Base-by-base conservation (phyloP, 306 rosid species). In the barrel medic (Medicago truncatula) region DNA sequence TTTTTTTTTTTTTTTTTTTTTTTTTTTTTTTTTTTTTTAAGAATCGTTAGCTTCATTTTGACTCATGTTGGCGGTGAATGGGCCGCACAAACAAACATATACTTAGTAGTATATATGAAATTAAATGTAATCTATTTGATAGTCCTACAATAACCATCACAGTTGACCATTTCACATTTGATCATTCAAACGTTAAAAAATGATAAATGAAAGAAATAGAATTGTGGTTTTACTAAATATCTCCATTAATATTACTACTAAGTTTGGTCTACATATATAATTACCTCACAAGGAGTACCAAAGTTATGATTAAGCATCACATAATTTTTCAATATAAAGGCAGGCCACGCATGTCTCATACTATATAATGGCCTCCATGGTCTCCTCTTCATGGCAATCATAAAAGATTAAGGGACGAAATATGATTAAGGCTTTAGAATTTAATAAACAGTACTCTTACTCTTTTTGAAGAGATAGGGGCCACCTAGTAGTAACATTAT, bases 271-370 rank as follows among this genome's bases (percentile, higher is more conserved):
- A 49, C 61, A 40, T 67, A 59, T 81, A 9, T 54, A 12, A 75
- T 81, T 60, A 50, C 43, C 60, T 28, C 31, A 28, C 31, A 28
- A 28, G 31, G 31, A 3, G 4, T 69, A 70, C 25, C 36, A 80
- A 44, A 62, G 76, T 36, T 65, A 5, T 40, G 71, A 54, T 70
- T 75, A 70, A 73, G 81, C 52, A 18, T 70, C 68, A 50, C 57
- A 82, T 85, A 70, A 83, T 85, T 82, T 76, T 68, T 80, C 70
- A 73, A 25, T 52, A 81, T 47, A 85, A 86, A 81, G 94, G 89
- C 84, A 84, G 79, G 96, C 86, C 90, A 82, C 80, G 86, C 90
- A 83, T 84, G 93, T 83, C 77, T 76, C 71, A 47, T 64, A 72
- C 59, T 72, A 74, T 82, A 85, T 69, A 75, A 78, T 88, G 44